Evolutionary conservation across 257 asterid species (phyloP).

Genomic region (Solanum rostratum): DNA sequence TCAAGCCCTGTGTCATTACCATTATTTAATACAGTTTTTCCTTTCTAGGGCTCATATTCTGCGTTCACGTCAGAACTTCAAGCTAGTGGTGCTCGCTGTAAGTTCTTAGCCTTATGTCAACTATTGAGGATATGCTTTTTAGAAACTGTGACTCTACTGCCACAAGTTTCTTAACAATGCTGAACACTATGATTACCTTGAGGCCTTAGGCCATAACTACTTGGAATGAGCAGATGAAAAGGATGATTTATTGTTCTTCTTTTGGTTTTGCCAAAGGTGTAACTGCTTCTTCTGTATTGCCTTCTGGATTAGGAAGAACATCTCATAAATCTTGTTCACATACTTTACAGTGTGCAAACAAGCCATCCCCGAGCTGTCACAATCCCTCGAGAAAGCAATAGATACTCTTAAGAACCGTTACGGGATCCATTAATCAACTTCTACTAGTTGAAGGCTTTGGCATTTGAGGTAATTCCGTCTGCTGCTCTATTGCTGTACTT

Average conservation of each 20-base stretch:
- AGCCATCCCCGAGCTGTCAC: slow-evolving; percentile 59
- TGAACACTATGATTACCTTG: neutral
- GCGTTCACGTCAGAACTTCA: slow-evolving; percentile 63
- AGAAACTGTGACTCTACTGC: neutral
- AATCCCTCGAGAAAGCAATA: slow-evolving; percentile 52
- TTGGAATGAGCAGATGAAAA: neutral
- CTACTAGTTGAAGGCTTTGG: slow-evolving; percentile 17
- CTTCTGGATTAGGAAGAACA: neutral
- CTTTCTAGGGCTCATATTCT: slow-evolving; percentile 62
- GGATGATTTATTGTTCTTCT: neutral
- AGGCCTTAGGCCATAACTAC: neutral
- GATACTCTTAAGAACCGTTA: slow-evolving; percentile 58
- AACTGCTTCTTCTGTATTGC: neutral
- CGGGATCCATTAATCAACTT: slow-evolving; percentile 40
- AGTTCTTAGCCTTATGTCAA: slow-evolving; percentile 17
- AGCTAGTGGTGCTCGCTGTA: slow-evolving; percentile 64
- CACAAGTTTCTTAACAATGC: neutral
- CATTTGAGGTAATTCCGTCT: neutral
- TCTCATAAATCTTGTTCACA: neutral
- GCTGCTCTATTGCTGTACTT: neutral
- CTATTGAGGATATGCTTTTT: neutral
- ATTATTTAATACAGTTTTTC: slow-evolving; percentile 13
- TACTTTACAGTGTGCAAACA: slow-evolving; percentile 52
- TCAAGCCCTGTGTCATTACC: neutral
- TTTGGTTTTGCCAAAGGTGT: neutral